Evolutionary conservation across 257 asterid genomes (phyloP), one percentile per base, ranked within the genome.

Genomic region (Linaria vulgaris): DNA sequence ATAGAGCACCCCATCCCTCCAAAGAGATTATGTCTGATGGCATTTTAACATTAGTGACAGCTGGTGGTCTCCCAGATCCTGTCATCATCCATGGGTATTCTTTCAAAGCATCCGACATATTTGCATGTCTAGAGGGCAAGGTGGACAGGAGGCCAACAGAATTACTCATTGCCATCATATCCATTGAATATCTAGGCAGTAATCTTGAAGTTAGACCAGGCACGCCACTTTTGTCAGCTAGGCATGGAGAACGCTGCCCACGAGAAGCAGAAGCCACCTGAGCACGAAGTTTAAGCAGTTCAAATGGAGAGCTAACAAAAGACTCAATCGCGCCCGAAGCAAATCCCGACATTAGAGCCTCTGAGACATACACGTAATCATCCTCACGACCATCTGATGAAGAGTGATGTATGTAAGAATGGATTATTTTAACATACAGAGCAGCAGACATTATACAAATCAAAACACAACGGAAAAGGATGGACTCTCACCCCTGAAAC

Each of bases 51-150:
- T 83, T 80, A 77, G 69, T 72, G 23, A 85, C 85, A 31, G 95
- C 67, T 53, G 97, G 97, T 46, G 97, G 84, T 77, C 76, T 94
- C 39, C 96, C 99, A 58, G 95, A 85, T 68, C 99, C 99, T 10
- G 92, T 77, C 95, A 94, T 87, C 96, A 80, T 85, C 97, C 99
- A 94, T 12, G 99, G 97, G 79, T 87, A 90, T 64, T 83, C 92
- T 87, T 78, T 90, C 68, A 94, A 69, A 55, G 86, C 77, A 73
- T 74, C 78, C 44, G 61, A 56, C 74, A 87, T 68, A 68, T 81
- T 82, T 64, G 89, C 72, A 69, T 79, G 73, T 68, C 77, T 85
- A 50, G 77, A 61, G 47, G 80, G 77, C 82, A 90, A 72, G 61
- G 94, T 80, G 73, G 96, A 81, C 76, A 94, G 61, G 60, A 90